A percentile compares a stretch with the other conserved stretches of the same genome.
Evolutionary conservation across 306 rosid genomes (phyloP).

Genomic region (Quillaja saponaria): DNA sequence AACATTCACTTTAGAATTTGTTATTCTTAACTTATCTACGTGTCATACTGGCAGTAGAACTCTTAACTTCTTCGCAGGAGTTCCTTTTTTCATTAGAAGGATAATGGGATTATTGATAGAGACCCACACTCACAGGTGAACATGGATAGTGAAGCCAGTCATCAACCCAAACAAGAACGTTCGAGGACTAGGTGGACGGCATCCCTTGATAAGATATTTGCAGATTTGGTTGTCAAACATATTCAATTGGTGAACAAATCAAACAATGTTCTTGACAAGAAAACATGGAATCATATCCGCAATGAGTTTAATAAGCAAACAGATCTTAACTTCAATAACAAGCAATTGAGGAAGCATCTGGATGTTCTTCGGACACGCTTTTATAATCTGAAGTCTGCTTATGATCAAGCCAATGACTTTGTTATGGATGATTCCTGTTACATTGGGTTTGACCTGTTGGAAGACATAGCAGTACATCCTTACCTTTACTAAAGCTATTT

Average conservation of each 20-base stretch:
- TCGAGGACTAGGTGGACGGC: constrained; percentile 96
- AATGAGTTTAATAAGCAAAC: constrained; percentile 76
- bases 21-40: neutral
- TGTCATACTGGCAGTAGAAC: neutral
- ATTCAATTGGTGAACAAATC: constrained; percentile 79
- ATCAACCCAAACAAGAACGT: constrained; percentile 72
- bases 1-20: neutral
- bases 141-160: constrained; percentile 63
- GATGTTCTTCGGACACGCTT: constrained; percentile 86
- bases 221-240: constrained; percentile 80
- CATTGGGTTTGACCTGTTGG: constrained; percentile 73
- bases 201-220: constrained; percentile 80
- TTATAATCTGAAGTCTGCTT: constrained; percentile 58
- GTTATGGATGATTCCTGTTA: constrained; percentile 64
- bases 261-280: constrained; percentile 80
- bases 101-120: constrained; percentile 14
- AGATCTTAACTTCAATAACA: constrained; percentile 80
- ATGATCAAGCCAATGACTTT: constrained; percentile 67
- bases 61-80: constrained; percentile 17
- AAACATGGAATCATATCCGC: constrained; percentile 80
- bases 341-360: constrained; percentile 87
- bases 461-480: constrained; percentile 62
- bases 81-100: neutral
- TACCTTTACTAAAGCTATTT: constrained; percentile 6
- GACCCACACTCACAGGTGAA: constrained; percentile 29